Conservation (phyloP, 2,329 filamentous ascomycete genomes). For the Ilyonectria robusta region DNA sequence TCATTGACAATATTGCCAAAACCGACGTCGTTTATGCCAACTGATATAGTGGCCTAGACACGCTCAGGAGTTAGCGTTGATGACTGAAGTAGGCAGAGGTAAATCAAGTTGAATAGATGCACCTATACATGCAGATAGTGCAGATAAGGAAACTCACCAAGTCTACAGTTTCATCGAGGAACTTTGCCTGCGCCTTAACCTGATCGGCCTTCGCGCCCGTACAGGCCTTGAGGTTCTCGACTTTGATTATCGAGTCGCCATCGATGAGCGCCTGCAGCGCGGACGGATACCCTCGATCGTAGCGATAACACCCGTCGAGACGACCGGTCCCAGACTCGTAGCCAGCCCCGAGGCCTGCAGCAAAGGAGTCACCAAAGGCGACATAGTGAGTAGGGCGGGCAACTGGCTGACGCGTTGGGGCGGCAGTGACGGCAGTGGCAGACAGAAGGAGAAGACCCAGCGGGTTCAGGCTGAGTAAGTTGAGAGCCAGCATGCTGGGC, state of each 20-base stretch:
- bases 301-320: conserved; percentile 17
- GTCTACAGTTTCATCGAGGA: background rate
- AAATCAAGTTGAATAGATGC: background rate
- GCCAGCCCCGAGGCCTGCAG: conserved; percentile 14
- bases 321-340: conserved; percentile 9
- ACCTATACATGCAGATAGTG: background rate
- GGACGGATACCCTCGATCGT: conserved; percentile 1
- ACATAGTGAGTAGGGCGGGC: background rate
- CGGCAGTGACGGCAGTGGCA: too few species aligned
- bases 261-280: background rate
- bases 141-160: background rate
- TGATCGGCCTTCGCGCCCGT: background rate
- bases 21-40: conserved; percentile 6
- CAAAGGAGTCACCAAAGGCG: conserved; percentile 8
- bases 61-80: background rate
- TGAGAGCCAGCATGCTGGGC: too few species aligned
- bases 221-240: background rate
- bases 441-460: too few species aligned
- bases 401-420: background rate
- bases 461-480: too few species aligned
- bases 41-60: background rate
- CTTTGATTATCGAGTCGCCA: background rate
- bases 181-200: background rate
- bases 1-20: conserved; percentile 15
- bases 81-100: background rate